Percentiles rank a stretch among this genome's conserved stretches.
Conservation (phyloP, 805 yeast species). For the Nakazawaea peltata region DNA sequence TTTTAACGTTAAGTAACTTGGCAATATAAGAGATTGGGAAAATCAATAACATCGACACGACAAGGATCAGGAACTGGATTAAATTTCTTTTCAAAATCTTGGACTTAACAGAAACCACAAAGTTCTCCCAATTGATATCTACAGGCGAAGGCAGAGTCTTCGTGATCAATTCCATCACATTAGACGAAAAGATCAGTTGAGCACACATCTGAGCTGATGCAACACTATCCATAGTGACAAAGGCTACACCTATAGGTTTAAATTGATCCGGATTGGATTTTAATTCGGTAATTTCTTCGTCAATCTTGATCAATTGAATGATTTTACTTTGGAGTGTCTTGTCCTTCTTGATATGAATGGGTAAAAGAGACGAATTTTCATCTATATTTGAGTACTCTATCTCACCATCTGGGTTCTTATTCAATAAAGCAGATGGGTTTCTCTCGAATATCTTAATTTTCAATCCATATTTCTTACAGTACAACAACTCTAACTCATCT, state of each 20-base stretch:
- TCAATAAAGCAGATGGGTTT: slow-evolving; percentile 8
- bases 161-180: slow-evolving; percentile 76
- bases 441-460: slow-evolving; percentile 24
- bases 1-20: slow-evolving; percentile 45
- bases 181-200: slow-evolving; percentile 88
- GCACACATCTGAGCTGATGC: slow-evolving; percentile 97
- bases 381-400: too few relatives aligned
- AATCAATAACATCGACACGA: slow-evolving; percentile 42
- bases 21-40: slow-evolving; percentile 51
- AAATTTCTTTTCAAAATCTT: slow-evolving; percentile 24
- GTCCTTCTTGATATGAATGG: slow-evolving; percentile 7
- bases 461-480: slow-evolving; percentile 34
- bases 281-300: slow-evolving; percentile 25
- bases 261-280: slow-evolving; percentile 26
- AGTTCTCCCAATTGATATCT: slow-evolving; percentile 78
- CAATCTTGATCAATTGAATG: slow-evolving; percentile 19
- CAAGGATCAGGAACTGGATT: slow-evolving; percentile 30
- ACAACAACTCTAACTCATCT: slow-evolving; percentile 29
- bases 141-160: slow-evolving; percentile 92
- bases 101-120: slow-evolving; percentile 31
- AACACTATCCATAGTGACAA: slow-evolving; percentile 89
- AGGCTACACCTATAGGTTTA: slow-evolving; percentile 40
- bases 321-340: slow-evolving; percentile 26
- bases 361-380: slow-evolving; percentile 2
- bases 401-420: slow-evolving; percentile 1